Conservation (phyloP, 2,329 filamentous ascomycete genomes). For the Ustulina deusta region DNA sequence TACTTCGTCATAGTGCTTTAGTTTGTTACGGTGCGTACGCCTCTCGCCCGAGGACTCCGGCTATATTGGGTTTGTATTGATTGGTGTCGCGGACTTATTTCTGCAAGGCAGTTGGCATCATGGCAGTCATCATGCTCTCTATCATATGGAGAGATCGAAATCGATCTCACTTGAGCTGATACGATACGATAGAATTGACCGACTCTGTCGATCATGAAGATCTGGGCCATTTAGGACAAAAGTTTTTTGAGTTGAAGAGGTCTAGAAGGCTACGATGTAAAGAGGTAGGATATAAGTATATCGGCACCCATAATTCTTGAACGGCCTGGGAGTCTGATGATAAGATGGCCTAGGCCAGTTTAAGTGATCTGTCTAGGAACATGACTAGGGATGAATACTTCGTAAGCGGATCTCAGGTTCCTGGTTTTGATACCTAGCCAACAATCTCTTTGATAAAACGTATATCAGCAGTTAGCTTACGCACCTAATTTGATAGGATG, state of each 20-base stretch:
- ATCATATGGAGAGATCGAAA: slow-evolving; percentile 2
- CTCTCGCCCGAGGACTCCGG: not conserved
- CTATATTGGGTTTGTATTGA: not conserved
- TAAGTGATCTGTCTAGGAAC: not conserved
- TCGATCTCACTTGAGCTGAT: slow-evolving; percentile 2
- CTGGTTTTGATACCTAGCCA: not conserved
- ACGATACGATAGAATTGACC: not conserved
- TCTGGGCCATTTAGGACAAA: not conserved
- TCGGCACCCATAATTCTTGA: not conserved
- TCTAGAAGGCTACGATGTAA: not conserved
- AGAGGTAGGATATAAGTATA: not conserved
- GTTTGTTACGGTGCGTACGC: not conserved
- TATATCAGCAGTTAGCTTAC: not conserved
- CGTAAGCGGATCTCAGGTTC: slow-evolving; percentile 9
- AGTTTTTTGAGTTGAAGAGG: not conserved
- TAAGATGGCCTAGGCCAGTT: not conserved
- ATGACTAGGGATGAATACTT: slow-evolving; percentile 1
- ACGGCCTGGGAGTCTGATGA: not conserved
- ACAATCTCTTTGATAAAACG: not conserved
- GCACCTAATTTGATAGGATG: not conserved
- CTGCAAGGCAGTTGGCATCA: not conserved
- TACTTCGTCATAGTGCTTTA: slow-evolving; percentile 4
- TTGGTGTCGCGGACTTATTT: not conserved
- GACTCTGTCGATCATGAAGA: slow-evolving; percentile 16
- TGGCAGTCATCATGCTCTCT: not conserved